Evolutionary conservation across 352 stramenopile genomes (phyloP), one percentile per base, ranked within the genome.

Genomic region (Bremia lactucae): DNA sequence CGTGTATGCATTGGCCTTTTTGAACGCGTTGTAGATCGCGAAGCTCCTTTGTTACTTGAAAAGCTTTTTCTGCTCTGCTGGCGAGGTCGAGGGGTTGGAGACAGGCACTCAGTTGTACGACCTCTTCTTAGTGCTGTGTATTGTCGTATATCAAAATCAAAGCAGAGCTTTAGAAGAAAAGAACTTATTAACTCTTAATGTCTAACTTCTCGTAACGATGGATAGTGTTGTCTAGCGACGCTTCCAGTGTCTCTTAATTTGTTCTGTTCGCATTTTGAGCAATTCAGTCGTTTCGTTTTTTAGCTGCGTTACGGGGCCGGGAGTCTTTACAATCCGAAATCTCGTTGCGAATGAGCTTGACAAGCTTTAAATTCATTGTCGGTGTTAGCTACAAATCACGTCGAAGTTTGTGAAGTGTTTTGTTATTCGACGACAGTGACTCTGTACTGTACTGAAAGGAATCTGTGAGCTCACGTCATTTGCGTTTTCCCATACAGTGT

Each of bases 331-430:
- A 45, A 21, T 40, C 35, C 43, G 35, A 35, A 8, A 51, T 44
- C 42, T 39, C 35, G 43, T 43, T 44, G 21, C 35, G 43, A 21
- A 51, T 38, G 13, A 51, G 26, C 37, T 51, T 16, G 24, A 51
- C 43, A 2, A 51, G 18, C 26, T 51, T 50, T 4, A 44, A 31
- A n/a, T 44, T 18, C 20, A 44, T 51, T 3, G 43, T 25, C 34
- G 43, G 38, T 31, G 43, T 51, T 24, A 31, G 7, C 43, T 35
- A 43, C 43, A 51, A 19, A 36, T 44, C 35, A 14, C 15, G 24
- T 13, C 35, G 35, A 16, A 44, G 35, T 26, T 44, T 43, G 11
- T 43, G 34, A 6, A 51, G 35, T 4, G 36, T 6, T 20, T 35
- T 34, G 19, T 31, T 25, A 24, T 19, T 28, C 6, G 26, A 10